Percentiles rank a stretch among this genome's conserved stretches.
These are phyloP conservation scores for Neofusicoccum sp. DNA, from an alignment of 2,329 filamentous ascomycete genomes.

Conservation along the genomic window DNA sequence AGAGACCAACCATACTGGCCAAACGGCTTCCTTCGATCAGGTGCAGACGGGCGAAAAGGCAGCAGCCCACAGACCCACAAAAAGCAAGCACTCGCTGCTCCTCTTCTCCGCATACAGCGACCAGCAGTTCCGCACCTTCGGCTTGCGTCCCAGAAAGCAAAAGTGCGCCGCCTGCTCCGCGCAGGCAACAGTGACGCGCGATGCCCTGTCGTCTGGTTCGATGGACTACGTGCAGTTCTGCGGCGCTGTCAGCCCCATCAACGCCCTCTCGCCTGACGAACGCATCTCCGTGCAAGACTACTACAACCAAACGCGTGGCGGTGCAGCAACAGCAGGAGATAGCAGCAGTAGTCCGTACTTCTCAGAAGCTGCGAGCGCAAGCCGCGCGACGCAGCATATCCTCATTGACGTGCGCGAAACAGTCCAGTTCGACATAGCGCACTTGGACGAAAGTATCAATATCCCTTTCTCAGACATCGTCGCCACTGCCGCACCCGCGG, in stretches of 20 bases:
- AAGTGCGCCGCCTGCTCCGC: constrained; percentile 77
- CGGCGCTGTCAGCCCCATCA: constrained; percentile 58
- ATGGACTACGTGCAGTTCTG: constrained; percentile 88
- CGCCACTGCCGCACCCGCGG: constrained; percentile 24
- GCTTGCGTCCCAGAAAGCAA: constrained; percentile 65
- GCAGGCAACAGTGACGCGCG: constrained; percentile 59
- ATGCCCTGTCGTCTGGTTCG: constrained; percentile 62
- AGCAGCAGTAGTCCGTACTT: background rate
- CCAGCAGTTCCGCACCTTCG: constrained; percentile 69
- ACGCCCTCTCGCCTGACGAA: constrained; percentile 60
- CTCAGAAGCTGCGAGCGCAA: background rate
- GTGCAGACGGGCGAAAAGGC: constrained; percentile 24
- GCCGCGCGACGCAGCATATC: constrained; percentile 35
- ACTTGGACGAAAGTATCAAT: constrained; percentile 72
- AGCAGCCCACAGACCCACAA: constrained; percentile 20
- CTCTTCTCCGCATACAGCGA: constrained; percentile 56
- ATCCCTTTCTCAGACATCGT: constrained; percentile 62
- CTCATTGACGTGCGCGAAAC: constrained; percentile 82
- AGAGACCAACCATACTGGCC: constrained; percentile 17
- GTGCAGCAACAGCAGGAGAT: background rate
- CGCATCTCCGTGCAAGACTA: constrained; percentile 67
- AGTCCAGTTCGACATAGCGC: constrained; percentile 80
- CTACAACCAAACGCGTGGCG: constrained; percentile 32
- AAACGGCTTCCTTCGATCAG: constrained; percentile 25
- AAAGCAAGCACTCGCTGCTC: constrained; percentile 42